Percentiles rank a stretch among this genome's conserved stretches.
phyloP scores from a whole-genome alignment of 2,329 filamentous ascomycete genomes.

The Cladosporium sp. region DNA sequence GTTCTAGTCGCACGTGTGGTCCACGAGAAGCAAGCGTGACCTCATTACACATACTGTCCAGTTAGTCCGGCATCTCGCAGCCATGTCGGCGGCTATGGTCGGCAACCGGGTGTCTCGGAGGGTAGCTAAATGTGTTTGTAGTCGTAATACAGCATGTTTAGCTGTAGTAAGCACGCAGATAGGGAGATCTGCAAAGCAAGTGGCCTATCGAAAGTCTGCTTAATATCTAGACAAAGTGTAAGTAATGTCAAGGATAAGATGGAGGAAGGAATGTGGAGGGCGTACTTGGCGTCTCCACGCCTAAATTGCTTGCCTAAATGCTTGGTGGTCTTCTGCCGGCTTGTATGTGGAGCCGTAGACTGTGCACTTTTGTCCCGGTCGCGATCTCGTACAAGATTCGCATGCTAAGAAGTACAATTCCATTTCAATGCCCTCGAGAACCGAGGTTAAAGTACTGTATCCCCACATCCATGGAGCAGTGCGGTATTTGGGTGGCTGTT shows the following conservation, averaged over 20 bases:
- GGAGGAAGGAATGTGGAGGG: background rate
- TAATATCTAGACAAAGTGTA: background rate
- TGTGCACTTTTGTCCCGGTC: background rate
- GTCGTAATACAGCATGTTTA: background rate
- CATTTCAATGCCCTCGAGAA: background rate
- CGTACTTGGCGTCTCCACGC: background rate
- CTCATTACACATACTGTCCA: background rate
- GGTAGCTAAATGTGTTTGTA: background rate
- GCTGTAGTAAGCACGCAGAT: background rate
- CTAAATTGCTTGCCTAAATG: slow-evolving; percentile 15
- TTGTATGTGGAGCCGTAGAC: slow-evolving; percentile 8
- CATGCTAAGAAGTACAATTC: background rate
- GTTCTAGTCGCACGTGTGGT: background rate
- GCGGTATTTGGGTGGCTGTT: background rate
- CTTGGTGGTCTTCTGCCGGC: slow-evolving; percentile 1
- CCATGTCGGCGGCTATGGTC: background rate
- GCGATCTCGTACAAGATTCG: background rate
- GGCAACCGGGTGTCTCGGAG: background rate
- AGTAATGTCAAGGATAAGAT: background rate
- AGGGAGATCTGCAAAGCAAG: background rate
- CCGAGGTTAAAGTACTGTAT: background rate
- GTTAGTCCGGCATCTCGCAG: background rate
- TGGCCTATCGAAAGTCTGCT: background rate
- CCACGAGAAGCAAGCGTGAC: background rate
- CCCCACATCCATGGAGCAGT: background rate